phyloP scores from a whole-genome alignment of 371 early-diverging fungal species.

The Saksenaea oblongispora region DNA sequence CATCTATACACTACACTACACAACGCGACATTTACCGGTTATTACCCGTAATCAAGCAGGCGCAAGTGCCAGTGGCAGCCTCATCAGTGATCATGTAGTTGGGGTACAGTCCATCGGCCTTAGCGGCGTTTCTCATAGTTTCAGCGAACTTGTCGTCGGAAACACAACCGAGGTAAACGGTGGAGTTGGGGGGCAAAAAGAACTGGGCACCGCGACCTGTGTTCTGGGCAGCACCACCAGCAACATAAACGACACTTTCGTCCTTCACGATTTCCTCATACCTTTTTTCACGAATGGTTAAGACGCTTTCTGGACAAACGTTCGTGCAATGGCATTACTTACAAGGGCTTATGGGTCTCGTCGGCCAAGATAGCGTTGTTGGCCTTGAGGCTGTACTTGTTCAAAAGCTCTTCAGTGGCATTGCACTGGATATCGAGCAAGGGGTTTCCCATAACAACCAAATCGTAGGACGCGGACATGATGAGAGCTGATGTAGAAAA shows the following conservation, averaged over 20 bases:
- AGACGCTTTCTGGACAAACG: background rate
- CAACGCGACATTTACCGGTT: constrained; percentile 58
- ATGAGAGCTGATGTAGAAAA: background rate
- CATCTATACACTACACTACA: background rate
- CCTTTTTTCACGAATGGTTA: constrained; percentile 24
- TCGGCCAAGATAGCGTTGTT: constrained; percentile 96
- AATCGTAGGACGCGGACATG: constrained; percentile 28
- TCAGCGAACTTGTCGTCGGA: constrained; percentile 84
- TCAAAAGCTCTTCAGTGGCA: constrained; percentile 71
- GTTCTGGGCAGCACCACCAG: constrained; percentile 97
- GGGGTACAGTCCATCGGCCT: constrained; percentile 82
- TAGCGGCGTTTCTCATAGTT: constrained; percentile 75
- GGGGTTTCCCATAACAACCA: constrained; percentile 87
- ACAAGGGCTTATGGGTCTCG: constrained; percentile 80
- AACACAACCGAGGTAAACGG: constrained; percentile 90
- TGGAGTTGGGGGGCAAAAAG: constrained; percentile 82
- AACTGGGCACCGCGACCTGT: constrained; percentile 89
- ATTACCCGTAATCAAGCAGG: constrained; percentile 89
- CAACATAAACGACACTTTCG: constrained; percentile 80
- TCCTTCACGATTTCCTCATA: constrained; percentile 79
- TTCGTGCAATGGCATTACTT: constrained; percentile 26
- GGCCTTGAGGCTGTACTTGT: constrained; percentile 84
- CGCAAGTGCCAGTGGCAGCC: constrained; percentile 92
- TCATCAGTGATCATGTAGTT: constrained; percentile 74
- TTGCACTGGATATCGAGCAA: constrained; percentile 93